Conservation (phyloP, 2,329 filamentous ascomycete genomes). For the Talaromyces sp. region DNA sequence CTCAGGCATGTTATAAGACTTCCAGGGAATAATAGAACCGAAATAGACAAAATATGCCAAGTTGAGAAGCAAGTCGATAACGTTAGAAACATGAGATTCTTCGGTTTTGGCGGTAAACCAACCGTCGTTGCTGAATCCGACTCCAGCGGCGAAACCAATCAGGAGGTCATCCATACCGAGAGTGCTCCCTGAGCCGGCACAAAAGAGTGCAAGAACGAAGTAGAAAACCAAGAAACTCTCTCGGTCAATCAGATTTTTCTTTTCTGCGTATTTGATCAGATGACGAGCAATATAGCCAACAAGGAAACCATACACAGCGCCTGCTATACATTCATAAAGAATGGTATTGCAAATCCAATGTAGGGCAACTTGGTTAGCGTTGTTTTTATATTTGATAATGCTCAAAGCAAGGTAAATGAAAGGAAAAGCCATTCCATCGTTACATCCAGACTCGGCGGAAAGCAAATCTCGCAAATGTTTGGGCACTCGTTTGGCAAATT, state of each 20-base stretch:
- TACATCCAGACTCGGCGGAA: constrained; percentile 95
- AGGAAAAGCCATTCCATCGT: constrained; percentile 99
- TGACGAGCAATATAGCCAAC: constrained; percentile 89
- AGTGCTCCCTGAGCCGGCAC: constrained; percentile 86
- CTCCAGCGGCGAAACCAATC: constrained; percentile 89
- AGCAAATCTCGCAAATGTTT: constrained; percentile 95
- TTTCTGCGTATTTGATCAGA: constrained; percentile 82
- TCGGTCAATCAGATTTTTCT: constrained; percentile 80
- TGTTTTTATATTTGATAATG: constrained; percentile 73
- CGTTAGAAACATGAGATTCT: constrained; percentile 97
- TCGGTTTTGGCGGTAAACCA: constrained; percentile 99
- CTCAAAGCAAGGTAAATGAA: constrained; percentile 94
- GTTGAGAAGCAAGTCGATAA: constrained; percentile 95
- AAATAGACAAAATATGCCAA: constrained; percentile 98
- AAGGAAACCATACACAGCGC: constrained; percentile 79
- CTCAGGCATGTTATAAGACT: constrained; percentile 72
- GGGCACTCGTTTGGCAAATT: constrained; percentile 94
- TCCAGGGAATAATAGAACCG: constrained; percentile 95
- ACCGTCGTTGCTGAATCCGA: constrained; percentile 98
- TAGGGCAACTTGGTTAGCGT: constrained; percentile 66
- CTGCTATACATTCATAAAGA: constrained; percentile 93
- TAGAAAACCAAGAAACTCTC: constrained; percentile 99
- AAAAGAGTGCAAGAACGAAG: constrained; percentile 93
- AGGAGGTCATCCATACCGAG: constrained; percentile 90
- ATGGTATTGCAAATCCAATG: constrained; percentile 89